phyloP scores from a whole-genome alignment of 1,139 yeast species.

The Protomyces macrosporus region DNA sequence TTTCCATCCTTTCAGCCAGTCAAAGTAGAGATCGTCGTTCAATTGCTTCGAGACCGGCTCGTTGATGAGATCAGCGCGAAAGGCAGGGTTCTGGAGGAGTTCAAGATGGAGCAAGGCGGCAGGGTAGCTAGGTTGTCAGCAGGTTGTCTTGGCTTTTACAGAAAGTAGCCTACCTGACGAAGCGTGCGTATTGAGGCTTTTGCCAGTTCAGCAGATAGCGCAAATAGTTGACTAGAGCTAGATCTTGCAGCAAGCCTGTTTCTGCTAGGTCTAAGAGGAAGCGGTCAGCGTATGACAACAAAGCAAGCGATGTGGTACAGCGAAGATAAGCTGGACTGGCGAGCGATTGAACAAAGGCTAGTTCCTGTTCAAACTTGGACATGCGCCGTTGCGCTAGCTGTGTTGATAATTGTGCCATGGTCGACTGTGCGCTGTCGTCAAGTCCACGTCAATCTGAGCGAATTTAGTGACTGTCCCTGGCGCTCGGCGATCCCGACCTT shows the following conservation, averaged over 20 bases:
- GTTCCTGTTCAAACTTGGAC: constrained; percentile 24
- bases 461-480: neutral
- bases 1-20: neutral
- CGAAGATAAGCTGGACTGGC: constrained; percentile 72
- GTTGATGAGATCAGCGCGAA: constrained; percentile 40
- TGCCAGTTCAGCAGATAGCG: constrained; percentile 63
- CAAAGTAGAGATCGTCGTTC: neutral
- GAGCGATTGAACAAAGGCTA: constrained; percentile 67
- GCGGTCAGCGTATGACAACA: neutral
- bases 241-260: constrained; percentile 59
- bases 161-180: constrained; percentile 44
- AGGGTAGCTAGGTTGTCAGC: constrained; percentile 45
- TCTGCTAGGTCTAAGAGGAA: constrained; percentile 55
- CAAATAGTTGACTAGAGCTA: constrained; percentile 57
- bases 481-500: neutral
- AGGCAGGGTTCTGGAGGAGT: constrained; percentile 45
- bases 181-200: constrained; percentile 57
- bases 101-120: constrained; percentile 65
- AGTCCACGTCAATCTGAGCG: neutral
- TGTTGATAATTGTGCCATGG: too few species aligned
- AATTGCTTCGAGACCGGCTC: neutral
- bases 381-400: neutral
- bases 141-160: neutral
- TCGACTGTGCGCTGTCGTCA: too few species aligned
- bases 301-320: constrained; percentile 12